Conservation (phyloP, 192 early-diverging fungal genomes). For the Coemansia sp. region DNA sequence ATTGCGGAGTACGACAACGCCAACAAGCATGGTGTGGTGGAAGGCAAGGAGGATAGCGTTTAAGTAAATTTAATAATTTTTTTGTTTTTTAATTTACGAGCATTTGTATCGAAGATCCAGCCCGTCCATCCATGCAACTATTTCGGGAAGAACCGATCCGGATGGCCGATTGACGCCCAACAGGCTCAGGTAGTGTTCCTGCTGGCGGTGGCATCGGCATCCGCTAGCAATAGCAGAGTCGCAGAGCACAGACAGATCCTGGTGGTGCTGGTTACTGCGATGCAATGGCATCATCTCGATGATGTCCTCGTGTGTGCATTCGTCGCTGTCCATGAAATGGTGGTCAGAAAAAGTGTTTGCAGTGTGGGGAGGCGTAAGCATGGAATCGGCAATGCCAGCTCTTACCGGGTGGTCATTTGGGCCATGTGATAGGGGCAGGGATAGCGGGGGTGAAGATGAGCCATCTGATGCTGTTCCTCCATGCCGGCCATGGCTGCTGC, state of each 20-base stretch:
- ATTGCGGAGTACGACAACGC: constrained; percentile 33
- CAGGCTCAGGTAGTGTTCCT: constrained; percentile 5
- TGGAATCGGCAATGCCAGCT: background rate
- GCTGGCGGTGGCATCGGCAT: background rate
- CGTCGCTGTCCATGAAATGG: constrained; percentile 9
- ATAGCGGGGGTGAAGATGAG: background rate
- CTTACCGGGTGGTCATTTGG: background rate
- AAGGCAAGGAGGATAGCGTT: constrained; percentile 10
- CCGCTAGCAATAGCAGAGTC: background rate
- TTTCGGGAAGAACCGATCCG: constrained; percentile 16
- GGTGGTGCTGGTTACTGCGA: background rate
- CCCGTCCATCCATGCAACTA: constrained; percentile 53
- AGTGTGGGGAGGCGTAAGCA: background rate
- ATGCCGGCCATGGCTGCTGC: constrained; percentile 1
- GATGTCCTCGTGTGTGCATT: background rate
- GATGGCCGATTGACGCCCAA: constrained; percentile 43
- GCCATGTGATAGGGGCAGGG: background rate
- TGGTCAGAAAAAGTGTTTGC: background rate
- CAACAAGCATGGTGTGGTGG: background rate
- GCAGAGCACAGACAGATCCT: background rate
- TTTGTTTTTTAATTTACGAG: background rate
- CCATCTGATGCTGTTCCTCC: background rate
- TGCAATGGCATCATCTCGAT: constrained; percentile 4
- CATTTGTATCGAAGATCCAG: constrained; percentile 29
- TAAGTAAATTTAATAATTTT: background rate